Evolutionary conservation across 1,284 basidiomycete genomes (phyloP).

Genomic region (Puccinia hordei): DNA sequence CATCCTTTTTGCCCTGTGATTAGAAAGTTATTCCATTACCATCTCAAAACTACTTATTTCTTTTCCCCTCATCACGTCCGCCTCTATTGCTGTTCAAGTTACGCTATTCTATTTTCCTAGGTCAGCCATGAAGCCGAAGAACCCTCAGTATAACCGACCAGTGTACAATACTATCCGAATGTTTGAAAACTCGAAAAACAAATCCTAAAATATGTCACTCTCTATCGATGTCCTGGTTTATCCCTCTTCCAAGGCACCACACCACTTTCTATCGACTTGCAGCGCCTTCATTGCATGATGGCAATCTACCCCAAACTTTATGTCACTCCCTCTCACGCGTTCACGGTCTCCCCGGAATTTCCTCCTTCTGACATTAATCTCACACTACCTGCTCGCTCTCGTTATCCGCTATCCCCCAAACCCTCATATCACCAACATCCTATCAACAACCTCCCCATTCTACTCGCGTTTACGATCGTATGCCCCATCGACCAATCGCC

Average conservation of each 20-base stretch:
- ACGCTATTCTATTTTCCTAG: constrained; percentile 28
- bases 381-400: background rate
- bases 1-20: constrained; percentile 21
- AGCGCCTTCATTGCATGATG: background rate
- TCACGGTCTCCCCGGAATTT: background rate
- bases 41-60: background rate
- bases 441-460: background rate
- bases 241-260: constrained; percentile 16
- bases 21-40: constrained; percentile 20
- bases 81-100: constrained; percentile 18
- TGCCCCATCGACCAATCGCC: background rate
- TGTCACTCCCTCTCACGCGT: constrained; percentile 1
- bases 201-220: constrained; percentile 18
- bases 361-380: background rate
- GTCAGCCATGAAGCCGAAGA: constrained; percentile 24
- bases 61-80: constrained; percentile 16
- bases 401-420: background rate
- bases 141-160: constrained; percentile 37
- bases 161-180: constrained; percentile 40
- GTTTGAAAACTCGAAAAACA: constrained; percentile 34
- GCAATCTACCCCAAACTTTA: background rate
- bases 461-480: background rate
- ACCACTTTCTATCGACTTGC: constrained; percentile 1
- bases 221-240: constrained; percentile 4
- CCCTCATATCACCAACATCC: constrained; percentile 7